phyloP scores from a whole-genome alignment of 371 early-diverging fungal species.

The Phascolomyces articulosus region DNA sequence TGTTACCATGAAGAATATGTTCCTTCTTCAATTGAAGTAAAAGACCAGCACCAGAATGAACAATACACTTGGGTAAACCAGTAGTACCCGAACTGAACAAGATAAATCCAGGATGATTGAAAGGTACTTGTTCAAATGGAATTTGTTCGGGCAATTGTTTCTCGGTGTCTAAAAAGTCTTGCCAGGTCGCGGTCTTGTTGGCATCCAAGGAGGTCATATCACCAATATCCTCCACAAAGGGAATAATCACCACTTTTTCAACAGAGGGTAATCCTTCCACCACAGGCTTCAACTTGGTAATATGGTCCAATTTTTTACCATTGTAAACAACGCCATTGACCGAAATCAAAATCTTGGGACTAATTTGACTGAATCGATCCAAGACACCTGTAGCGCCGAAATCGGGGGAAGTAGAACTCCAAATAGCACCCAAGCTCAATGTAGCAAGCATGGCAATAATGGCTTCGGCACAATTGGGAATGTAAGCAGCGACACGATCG shows the following conservation, averaged over 20 bases:
- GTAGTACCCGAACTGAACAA: constrained; percentile 98
- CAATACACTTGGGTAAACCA: constrained; percentile 97
- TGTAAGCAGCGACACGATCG: constrained; percentile 93
- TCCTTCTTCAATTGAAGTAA: constrained; percentile 95
- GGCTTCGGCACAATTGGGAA: constrained; percentile 90
- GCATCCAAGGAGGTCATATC: neutral
- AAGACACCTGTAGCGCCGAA: constrained; percentile 93
- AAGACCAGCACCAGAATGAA: constrained; percentile 94
- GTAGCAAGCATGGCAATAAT: constrained; percentile 92
- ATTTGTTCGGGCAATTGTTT: constrained; percentile 41
- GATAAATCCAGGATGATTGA: constrained; percentile 94
- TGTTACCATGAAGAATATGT: constrained; percentile 85
- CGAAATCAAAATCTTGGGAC: constrained; percentile 92
- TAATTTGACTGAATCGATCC: constrained; percentile 94
- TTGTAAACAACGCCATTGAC: constrained; percentile 91
- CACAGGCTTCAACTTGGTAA: constrained; percentile 76
- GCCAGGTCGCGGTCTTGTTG: constrained; percentile 40
- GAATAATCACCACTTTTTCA: constrained; percentile 77
- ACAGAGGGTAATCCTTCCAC: constrained; percentile 62
- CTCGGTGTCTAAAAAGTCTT: constrained; percentile 45
- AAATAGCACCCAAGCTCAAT: constrained; percentile 93
- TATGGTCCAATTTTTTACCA: constrained; percentile 82
- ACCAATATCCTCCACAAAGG: constrained; percentile 58
- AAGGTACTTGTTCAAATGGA: constrained; percentile 83
- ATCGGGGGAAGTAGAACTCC: constrained; percentile 95